Evolutionary conservation across 169 alveolate species (phyloP), one percentile per base, ranked within the genome.

Genomic region (Eimeria sp.): DNA sequence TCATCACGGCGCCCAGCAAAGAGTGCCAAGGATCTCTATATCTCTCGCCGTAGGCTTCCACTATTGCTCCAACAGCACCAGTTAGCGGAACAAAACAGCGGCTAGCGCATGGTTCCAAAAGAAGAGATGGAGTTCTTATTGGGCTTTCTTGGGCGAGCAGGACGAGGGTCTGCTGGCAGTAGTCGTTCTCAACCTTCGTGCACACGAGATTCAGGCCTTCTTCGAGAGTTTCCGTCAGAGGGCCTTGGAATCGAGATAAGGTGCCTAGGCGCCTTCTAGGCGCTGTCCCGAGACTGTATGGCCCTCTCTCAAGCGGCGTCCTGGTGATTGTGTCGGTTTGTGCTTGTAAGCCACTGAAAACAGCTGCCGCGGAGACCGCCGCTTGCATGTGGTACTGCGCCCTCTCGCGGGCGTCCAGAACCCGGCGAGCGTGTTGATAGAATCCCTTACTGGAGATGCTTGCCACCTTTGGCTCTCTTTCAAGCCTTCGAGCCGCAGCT

Each of bases 81-180:
- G 97, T 97, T 3, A 97, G 88, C 30, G 96, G 97, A 13, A 96
- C 96, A 63, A 97, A 97, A 54, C 98, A 97, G 57, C 95, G 97
- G 65, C 97, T 96, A 47, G 96, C 94, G 90, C 98, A 97, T 25
- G 98, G 98, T 82, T 96, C 96, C 47, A 95, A 40, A 25, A 97
- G 89, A 13, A 97, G 96, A 13, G 97, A 75, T 49, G 96, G 97
- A 54, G 97, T 95, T 75, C 96, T 86, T 34, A 97, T 94, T 7
- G 97, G 98, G 88, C 96, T 94, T 43, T 93, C 97, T 70, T 93
- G 96, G n/a, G 97, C 84, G 20, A 97, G 90, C 16, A 97, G 87
- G 20, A 95, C 95, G 10, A 97, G 93, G 25, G 98, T 96, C 80
- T 97, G 97, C 92, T 97, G 98, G 82, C 98, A 97, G 78, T 82